phyloP scores from a whole-genome alignment of 1,284 basidiomycete genomes.

The Pseudozyma sp. region DNA sequence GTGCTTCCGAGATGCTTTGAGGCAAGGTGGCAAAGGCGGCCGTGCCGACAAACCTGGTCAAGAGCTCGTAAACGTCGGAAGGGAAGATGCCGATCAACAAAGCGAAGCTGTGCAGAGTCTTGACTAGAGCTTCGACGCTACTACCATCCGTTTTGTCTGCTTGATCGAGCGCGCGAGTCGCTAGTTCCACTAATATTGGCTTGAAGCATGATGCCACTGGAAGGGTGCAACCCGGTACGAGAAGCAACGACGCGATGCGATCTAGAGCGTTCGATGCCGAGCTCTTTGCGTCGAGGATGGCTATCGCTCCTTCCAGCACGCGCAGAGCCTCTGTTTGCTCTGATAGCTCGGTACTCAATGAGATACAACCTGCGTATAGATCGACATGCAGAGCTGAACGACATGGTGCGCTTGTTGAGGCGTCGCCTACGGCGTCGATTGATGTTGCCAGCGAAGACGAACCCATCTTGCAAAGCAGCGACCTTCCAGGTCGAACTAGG shows the following conservation, averaged over 20 bases:
- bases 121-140: constrained; percentile 12
- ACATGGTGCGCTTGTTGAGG: not conserved
- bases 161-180: constrained; percentile 51
- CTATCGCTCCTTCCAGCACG: not conserved
- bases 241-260: constrained; percentile 56
- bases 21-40: constrained; percentile 36
- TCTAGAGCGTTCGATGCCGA: constrained; percentile 42
- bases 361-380: constrained; percentile 18
- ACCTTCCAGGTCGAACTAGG: not conserved
- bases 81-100: constrained; percentile 57
- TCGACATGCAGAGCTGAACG: constrained; percentile 38
- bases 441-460: constrained; percentile 1
- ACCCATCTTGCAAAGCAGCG: constrained; percentile 12
- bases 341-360: constrained; percentile 19
- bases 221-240: constrained; percentile 55
- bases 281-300: constrained; percentile 11
- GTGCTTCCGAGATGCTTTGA: constrained; percentile 6
- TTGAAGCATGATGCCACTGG: constrained; percentile 59
- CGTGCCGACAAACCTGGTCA: constrained; percentile 34
- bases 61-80: constrained; percentile 51
- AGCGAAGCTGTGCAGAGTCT: constrained; percentile 27
- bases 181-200: constrained; percentile 64
- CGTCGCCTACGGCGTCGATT: not conserved
- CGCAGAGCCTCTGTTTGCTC: not conserved
- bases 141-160: constrained; percentile 7